Evolutionary conservation across 495 filamentous ascomycete genomes (phyloP).

Genomic region (Aspergillus campestris): DNA sequence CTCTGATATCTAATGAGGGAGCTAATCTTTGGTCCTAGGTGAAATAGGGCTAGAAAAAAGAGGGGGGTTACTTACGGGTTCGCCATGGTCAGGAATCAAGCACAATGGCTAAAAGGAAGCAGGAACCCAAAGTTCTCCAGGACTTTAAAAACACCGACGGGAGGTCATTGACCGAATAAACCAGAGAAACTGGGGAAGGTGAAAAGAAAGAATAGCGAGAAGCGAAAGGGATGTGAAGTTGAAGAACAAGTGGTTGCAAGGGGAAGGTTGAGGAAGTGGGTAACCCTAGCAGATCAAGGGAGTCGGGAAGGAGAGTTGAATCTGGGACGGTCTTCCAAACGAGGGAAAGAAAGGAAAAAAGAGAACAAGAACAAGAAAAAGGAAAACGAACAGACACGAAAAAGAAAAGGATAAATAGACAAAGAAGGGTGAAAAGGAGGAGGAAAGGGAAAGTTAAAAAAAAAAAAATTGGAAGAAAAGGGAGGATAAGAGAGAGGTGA

Average conservation of each 20-base stretch:
- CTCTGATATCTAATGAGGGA: constrained; percentile 1
- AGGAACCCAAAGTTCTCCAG: constrained; percentile 6
- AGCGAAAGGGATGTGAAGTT: constrained; percentile 3
- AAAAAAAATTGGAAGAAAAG: too few species aligned
- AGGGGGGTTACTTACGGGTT: constrained; percentile 13
- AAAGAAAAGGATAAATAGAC: background rate
- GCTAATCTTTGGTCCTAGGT: background rate
- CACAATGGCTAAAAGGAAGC: background rate
- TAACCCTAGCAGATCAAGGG: too few species aligned
- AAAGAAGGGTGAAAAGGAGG: background rate
- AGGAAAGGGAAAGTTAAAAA: constrained; percentile 1
- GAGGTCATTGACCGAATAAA: constrained; percentile 6
- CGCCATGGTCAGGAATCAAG: constrained; percentile 12
- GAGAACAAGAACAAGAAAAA: too few species aligned
- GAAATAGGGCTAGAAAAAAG: background rate
- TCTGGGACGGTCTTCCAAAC: too few species aligned
- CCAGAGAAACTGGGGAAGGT: constrained; percentile 3
- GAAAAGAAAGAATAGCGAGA: constrained; percentile 3
- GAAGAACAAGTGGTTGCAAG: background rate
- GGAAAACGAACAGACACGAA: too few species aligned
- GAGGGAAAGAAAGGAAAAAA: too few species aligned
- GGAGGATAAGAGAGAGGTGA: background rate
- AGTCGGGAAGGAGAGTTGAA: too few species aligned
- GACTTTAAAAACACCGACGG: constrained; percentile 4
- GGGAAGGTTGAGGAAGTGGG: background rate